Evolutionary conservation across 495 filamentous ascomycete genomes (phyloP).

Genomic region (Penicillium taxi): DNA sequence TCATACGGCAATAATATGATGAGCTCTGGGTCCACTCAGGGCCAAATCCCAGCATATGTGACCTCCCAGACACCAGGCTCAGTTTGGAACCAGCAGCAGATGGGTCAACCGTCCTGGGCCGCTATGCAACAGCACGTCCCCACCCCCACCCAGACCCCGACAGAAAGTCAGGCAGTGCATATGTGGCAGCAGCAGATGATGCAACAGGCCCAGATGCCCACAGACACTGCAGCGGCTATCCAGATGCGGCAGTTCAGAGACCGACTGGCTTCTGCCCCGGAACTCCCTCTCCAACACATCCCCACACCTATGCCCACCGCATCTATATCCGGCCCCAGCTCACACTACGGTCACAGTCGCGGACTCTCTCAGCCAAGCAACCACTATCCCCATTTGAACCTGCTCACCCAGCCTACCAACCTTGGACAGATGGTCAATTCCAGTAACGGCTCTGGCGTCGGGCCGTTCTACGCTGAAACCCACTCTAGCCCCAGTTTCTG

Average conservation of each 20-base stretch:
- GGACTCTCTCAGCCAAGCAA: conserved; percentile 21
- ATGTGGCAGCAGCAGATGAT: conserved; percentile 30
- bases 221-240: conserved; percentile 14
- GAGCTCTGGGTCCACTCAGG: conserved; percentile 8
- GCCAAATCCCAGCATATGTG: conserved; percentile 27
- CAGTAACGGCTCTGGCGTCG: conserved; percentile 14
- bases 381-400: conserved; percentile 17
- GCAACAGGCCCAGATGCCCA: conserved; percentile 19
- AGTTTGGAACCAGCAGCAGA: conserved; percentile 9
- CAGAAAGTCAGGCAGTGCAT: conserved; percentile 17
- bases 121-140: conserved; percentile 20
- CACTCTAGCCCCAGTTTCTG: conserved; percentile 33
- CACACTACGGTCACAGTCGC: conserved; percentile 17
- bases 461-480: conserved; percentile 22
- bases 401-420: conserved; percentile 20
- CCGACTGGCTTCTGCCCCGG: conserved; percentile 33
- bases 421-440: conserved; percentile 12
- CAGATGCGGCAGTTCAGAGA: conserved; percentile 33
- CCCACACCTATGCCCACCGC: conserved; percentile 2
- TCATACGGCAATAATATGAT: conserved; percentile 12
- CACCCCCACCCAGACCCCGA: conserved; percentile 17
- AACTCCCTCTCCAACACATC: conserved; percentile 23
- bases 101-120: conserved; percentile 16
- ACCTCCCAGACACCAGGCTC: conserved; percentile 11
- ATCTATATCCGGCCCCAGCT: conserved; percentile 16